Evolutionary conservation across 2,329 filamentous ascomycete genomes (phyloP).

Genomic region (Iodosphaeria phyllophila): DNA sequence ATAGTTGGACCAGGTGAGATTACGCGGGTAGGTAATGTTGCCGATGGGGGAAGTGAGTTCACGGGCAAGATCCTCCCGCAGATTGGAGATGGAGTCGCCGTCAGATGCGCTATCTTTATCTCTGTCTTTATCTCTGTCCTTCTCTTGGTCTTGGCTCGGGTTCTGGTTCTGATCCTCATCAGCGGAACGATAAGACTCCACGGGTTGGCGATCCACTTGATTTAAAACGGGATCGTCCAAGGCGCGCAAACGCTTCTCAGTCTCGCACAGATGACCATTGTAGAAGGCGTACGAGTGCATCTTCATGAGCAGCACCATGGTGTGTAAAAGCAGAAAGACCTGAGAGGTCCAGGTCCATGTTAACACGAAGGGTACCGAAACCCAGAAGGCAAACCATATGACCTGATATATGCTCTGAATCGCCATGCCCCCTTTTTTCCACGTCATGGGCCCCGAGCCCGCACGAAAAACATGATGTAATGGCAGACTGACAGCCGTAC

Average conservation of each 20-base stretch:
- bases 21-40: slow-evolving; percentile 74
- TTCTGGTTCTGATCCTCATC: slow-evolving; percentile 60
- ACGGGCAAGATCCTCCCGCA: slow-evolving; percentile 73
- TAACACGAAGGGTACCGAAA: slow-evolving; percentile 64
- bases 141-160: slow-evolving; percentile 38
- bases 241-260: slow-evolving; percentile 57
- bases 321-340: slow-evolving; percentile 83
- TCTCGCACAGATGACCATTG: slow-evolving; percentile 85
- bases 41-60: slow-evolving; percentile 86
- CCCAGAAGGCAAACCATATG: slow-evolving; percentile 67
- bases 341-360: slow-evolving; percentile 96
- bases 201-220: too few species aligned
- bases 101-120: slow-evolving; percentile 12
- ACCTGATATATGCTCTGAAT: slow-evolving; percentile 71
- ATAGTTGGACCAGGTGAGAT: slow-evolving; percentile 70
- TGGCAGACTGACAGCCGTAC: slow-evolving; percentile 51
- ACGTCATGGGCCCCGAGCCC: slow-evolving; percentile 39
- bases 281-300: slow-evolving; percentile 98
- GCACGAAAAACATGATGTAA: slow-evolving; percentile 50
- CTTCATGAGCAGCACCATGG: slow-evolving; percentile 90
- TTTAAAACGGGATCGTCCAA: slow-evolving; percentile 68
- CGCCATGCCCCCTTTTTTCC: slow-evolving; percentile 60
- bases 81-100: slow-evolving; percentile 24
- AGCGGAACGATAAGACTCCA: too few species aligned
- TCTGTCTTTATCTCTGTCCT: too few species aligned